Evolutionary conservation across 257 asterid genomes (phyloP).

Genomic region (Fraxinus americana): DNA sequence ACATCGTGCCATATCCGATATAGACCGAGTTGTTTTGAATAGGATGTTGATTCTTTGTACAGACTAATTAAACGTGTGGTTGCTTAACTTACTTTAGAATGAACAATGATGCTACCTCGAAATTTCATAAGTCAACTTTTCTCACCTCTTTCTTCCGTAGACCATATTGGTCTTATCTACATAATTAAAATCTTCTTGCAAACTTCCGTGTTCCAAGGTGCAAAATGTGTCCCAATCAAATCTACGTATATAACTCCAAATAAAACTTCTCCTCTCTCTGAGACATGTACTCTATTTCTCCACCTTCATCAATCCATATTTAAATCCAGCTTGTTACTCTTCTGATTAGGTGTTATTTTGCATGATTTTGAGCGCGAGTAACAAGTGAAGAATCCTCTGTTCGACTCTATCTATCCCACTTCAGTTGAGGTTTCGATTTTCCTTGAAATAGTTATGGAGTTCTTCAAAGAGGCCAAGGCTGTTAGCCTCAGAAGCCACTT

Average conservation of each 20-base stretch:
- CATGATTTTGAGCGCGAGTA: not conserved
- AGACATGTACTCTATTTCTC: not conserved
- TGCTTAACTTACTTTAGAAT: too few relatives aligned
- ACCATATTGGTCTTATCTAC: not conserved
- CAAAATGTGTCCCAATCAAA: not conserved
- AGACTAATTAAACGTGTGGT: not conserved
- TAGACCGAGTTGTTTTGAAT: too few relatives aligned
- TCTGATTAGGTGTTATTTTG: too few relatives aligned
- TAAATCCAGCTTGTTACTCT: constrained; percentile 1
- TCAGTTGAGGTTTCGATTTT: not conserved
- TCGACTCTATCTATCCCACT: not conserved
- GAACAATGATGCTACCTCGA: constrained; percentile 24
- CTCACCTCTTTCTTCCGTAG: constrained; percentile 1
- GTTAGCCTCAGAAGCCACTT: constrained; percentile 71
- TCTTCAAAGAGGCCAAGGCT: constrained; percentile 61
- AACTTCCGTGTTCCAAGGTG: constrained; percentile 27
- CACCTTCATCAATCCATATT: constrained; percentile 13
- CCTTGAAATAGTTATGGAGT: constrained; percentile 49
- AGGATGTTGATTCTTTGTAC: too few relatives aligned
- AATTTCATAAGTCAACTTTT: constrained; percentile 41
- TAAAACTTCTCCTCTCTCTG: not conserved
- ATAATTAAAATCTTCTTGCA: constrained; percentile 16
- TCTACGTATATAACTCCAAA: not conserved
- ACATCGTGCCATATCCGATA: too few relatives aligned
- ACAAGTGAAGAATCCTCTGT: not conserved